Base-by-base conservation (phyloP, 2,329 filamentous ascomycete species). In the Claviceps digitariae region DNA sequence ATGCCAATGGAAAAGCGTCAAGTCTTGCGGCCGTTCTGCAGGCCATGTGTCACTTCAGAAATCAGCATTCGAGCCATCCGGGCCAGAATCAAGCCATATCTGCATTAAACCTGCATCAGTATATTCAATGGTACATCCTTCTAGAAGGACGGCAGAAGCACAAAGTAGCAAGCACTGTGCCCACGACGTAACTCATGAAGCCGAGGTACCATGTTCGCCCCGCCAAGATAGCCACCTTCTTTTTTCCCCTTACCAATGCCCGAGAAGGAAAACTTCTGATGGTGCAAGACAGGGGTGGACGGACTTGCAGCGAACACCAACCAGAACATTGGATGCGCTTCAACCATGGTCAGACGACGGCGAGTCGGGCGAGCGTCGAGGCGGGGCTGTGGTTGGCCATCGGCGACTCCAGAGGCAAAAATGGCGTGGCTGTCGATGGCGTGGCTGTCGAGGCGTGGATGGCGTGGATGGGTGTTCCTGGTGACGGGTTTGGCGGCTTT, bases 91-190 rank as follows among this genome's bases (percentile, higher is more conserved):
- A 21, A 43, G 4, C 7, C 40, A 43, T 21, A 9, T 5, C 20
- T 43, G 40, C 40, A 21, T 43, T 20, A 43, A n/a, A 38, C 36
- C 36, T 38, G 36, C 15, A 38, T 38, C 36, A n/a, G 36, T n/a
- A 15, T 1, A 13, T 38, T 6, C 6, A 38, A 20, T 20, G 44
- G 10, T 12, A n/a, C 25, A 15, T 47, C 31, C 55, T 64, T 65
- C 63, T 64, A 64, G 63, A 65, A 65, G 56, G 52, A 56, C 62
- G 63, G 62, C 58, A 65, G 63, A 65, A 65, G 61, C 55, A 43
- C 38, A 20, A 38, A 41, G 7, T 27, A 21, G 20, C 27, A 45
- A 48, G 50, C 38, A 45, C 27, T 40, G 47, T 23, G 36, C 48
- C 52, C 43, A 12, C n/a, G 27, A 17, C 17, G n/a, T 27, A 20